A percentile compares a stretch with the other conserved stretches of the same genome.
Evolutionary conservation across 1,284 basidiomycete genomes (phyloP).

Genomic region (Malassezia obtusa): DNA sequence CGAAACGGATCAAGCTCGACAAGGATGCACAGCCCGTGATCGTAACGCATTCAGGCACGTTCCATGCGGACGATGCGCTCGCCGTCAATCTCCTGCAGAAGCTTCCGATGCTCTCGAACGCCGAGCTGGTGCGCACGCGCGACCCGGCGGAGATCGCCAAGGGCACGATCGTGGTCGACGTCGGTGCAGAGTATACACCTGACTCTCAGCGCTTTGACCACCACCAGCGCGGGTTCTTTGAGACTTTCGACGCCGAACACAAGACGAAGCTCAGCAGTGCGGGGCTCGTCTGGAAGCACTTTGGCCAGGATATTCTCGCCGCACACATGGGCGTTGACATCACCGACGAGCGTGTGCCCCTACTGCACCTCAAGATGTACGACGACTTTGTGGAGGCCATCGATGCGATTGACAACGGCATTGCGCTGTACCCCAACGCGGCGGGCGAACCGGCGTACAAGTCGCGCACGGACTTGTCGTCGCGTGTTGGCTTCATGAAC

Average conservation of each 20-base stretch:
- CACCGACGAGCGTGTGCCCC: constrained; percentile 58
- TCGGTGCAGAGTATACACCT: constrained; percentile 83
- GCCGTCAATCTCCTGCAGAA: constrained; percentile 81
- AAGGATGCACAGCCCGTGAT: constrained; percentile 15
- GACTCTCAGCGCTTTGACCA: constrained; percentile 76
- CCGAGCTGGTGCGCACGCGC: constrained; percentile 53
- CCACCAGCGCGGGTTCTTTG: constrained; percentile 85
- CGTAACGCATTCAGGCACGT: constrained; percentile 80
- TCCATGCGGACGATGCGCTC: constrained; percentile 91
- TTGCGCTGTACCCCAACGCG: constrained; percentile 32
- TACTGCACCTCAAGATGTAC: constrained; percentile 82
- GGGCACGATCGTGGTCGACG: constrained; percentile 94
- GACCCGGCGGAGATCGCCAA: constrained; percentile 68
- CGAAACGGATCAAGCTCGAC: constrained; percentile 13
- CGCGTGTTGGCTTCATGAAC: constrained; percentile 38
- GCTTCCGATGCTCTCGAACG: constrained; percentile 63
- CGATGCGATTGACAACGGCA: constrained; percentile 69
- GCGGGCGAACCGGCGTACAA: constrained; percentile 36
- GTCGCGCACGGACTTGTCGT: constrained; percentile 39
- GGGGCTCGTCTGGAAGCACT: constrained; percentile 72
- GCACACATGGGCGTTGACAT: constrained; percentile 54
- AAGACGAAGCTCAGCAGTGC: constrained; percentile 83
- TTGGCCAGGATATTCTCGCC: constrained; percentile 77
- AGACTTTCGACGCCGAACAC: constrained; percentile 71
- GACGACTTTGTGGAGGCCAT: constrained; percentile 84